Base-by-base conservation (phyloP, 1,139 yeast species). In the Candida sp. region DNA sequence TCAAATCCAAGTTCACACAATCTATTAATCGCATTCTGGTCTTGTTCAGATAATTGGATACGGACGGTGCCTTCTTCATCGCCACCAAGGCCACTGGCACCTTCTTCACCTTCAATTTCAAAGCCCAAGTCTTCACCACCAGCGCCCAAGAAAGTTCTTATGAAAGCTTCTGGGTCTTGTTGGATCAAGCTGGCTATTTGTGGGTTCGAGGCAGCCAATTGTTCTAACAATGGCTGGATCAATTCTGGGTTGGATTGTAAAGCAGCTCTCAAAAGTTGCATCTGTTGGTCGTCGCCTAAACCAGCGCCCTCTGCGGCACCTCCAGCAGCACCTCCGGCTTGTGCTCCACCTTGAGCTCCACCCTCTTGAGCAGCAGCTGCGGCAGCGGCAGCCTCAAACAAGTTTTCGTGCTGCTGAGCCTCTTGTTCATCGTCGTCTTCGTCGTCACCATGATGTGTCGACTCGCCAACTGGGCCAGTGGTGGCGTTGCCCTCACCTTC, bases 1-100 rank as follows among this genome's bases (percentile, higher is more conserved):
- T 90, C 97, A 65, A 94, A 94, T 0, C 99, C 99, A 58, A 94
- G 80, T 66, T 89, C 98, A 67, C 96, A 88, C 59, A 94, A 78
- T 66, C 99, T 84, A 58, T 81, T 81, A 57, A 94, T 90, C 26
- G 99, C 97, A 54, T 80, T 90, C 66, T 88, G 88, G 67, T 94
- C 99, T 61, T 88, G 96, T 53, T 84, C 86, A 5, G 97, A 83
- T 52, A 94, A 77, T 58, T 82, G 80, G 56, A 90, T 76, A 58
- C 81, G 80, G 28, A 78, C 73, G 17, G 73, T 72, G n/a, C 77
- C 83, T 41, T 66, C 72, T 34, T 62, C 73, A 5, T 63, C 74
- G n/a, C 67, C 78, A 9, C 58, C 65, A 1, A 55, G 73, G 28
- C 58, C 78, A n/a, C 38, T 44, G 11, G 27, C 48, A 5, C 58